Evolutionary conservation across 169 alveolate genomes (phyloP), one percentile per base, ranked within the genome.

Genomic region (Sarcocystis neurona): DNA sequence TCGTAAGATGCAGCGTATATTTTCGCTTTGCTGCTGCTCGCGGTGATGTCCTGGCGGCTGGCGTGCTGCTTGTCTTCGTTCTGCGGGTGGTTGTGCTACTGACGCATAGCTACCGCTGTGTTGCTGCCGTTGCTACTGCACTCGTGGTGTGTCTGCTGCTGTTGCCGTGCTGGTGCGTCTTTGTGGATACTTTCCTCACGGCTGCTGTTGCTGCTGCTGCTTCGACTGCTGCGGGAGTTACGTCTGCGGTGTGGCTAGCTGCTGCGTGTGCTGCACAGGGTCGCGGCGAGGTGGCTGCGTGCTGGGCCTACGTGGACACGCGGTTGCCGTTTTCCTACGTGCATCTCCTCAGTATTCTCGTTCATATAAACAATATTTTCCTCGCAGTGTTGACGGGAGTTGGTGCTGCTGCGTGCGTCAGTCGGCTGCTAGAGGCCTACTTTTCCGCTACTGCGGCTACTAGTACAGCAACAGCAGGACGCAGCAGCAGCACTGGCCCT

Each of bases 241-340:
- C n/a, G n/a, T n/a, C n/a, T n/a, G n/a, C n/a, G n/a, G n/a, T n/a
- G n/a, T n/a, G n/a, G n/a, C n/a, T n/a, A 20, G 63, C 10, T 12
- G 10, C 10, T 53, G 30, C 20, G 63, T 53, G 63, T 10, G 63
- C 53, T 56, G 88, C 88, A 80, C n/a, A n/a, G 85, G 87, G 87
- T 27, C 78, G 85, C 0, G 79, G 80, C 39, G 44, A 70, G n/a
- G 88, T 87, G 58, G 78, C 91, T n/a, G 87, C 70, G 75, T 87
- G 91, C 86, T 46, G 84, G 75, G 80, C 91, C 18, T 87, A 58
- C 70, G 91, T 87, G 68, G 74, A 47, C n/a, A 87, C 91, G 53
- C 91, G 74, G 44, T 79, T 87, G 44, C 91, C 91, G 44, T 60
- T 72, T 30, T 50, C 91, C 23, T 87, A 87, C 41, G 78, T 87